Conservation (phyloP, 768 basidiomycete genomes). For the Lenzites betulinus region DNA sequence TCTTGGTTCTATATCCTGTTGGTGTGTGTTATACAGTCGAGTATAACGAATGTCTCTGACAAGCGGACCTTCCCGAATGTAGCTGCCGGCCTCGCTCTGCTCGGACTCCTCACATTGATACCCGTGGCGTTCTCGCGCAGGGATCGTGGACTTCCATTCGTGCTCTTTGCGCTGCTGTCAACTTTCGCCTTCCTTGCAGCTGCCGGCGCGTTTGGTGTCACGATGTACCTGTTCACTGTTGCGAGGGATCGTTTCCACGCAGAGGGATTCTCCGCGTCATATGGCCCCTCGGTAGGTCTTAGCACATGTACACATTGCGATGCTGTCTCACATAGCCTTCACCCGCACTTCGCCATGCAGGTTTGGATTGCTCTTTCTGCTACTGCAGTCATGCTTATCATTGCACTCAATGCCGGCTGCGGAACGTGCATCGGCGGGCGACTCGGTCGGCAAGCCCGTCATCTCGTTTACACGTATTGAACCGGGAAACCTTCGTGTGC, state of each 20-base stretch:
- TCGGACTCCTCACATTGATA: slow-evolving; percentile 18
- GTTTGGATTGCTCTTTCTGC: slow-evolving; percentile 31
- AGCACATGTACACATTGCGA: slow-evolving; percentile 3
- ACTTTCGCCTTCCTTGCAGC: slow-evolving; percentile 24
- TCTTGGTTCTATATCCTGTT: slow-evolving; percentile 27
- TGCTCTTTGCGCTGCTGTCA: slow-evolving; percentile 23
- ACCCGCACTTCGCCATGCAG: slow-evolving; percentile 3
- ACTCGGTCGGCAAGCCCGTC: slow-evolving; percentile 23
- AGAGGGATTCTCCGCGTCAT: slow-evolving; percentile 15
- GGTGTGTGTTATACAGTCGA: slow-evolving; percentile 9
- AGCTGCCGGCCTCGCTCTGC: slow-evolving; percentile 26
- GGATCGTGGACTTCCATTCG: slow-evolving; percentile 23
- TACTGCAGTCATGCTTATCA: slow-evolving; percentile 18
- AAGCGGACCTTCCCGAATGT: background rate
- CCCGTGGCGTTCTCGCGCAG: slow-evolving; percentile 21
- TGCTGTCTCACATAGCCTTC: background rate
- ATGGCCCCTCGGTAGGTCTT: slow-evolving; percentile 8
- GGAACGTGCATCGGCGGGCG: slow-evolving; percentile 26
- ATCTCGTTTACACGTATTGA: slow-evolving; percentile 21
- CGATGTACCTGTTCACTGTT: slow-evolving; percentile 23
- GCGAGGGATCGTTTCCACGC: slow-evolving; percentile 23
- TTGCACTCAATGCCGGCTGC: slow-evolving; percentile 27
- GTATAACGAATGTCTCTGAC: no score
- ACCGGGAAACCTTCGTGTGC: background rate
- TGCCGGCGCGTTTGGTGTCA: slow-evolving; percentile 21